Conservation (phyloP, 768 basidiomycete genomes). For the Termitomyces sp. region DNA sequence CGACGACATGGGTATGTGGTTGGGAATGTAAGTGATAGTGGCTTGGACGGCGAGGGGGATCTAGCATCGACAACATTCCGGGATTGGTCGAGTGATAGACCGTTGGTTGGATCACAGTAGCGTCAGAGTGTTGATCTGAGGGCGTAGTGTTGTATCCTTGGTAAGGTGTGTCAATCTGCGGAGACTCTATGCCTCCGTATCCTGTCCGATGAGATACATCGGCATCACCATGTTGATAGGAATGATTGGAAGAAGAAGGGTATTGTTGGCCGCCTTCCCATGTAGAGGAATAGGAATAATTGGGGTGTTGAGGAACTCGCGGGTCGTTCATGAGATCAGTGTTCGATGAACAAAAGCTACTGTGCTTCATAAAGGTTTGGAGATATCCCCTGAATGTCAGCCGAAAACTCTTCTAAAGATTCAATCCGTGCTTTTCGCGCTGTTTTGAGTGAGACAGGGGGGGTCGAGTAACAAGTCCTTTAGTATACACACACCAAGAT, state of each 20-base stretch:
- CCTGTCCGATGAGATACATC: conserved; percentile 19
- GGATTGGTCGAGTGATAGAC: conserved; percentile 16
- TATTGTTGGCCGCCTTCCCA: conserved; percentile 30
- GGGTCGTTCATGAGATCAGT: conserved; percentile 22
- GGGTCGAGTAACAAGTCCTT: conserved; percentile 14
- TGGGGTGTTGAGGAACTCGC: conserved; percentile 25
- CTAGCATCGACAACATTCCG: conserved; percentile 24
- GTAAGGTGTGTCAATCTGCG: conserved; percentile 12
- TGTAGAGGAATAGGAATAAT: conserved; percentile 23
- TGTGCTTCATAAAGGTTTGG: conserved; percentile 21
- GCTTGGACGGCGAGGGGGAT: conserved; percentile 21
- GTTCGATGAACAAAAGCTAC: conserved; percentile 8
- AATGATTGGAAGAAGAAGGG: conserved; percentile 18
- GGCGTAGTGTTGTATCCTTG: conserved; percentile 15
- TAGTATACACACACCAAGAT: conserved; percentile 12
- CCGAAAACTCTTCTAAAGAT: conserved; percentile 14
- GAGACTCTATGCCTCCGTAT: conserved; percentile 9
- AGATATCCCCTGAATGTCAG: conserved; percentile 17
- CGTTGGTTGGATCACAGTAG: conserved; percentile 2
- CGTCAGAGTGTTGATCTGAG: conserved; percentile 14
- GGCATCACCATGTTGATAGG: conserved; percentile 18
- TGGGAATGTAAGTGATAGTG: conserved; percentile 29
- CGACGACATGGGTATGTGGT: conserved; percentile 28
- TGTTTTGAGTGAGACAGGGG: conserved; percentile 18
- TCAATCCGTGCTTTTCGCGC: conserved; percentile 22